A percentile compares a stretch with the other conserved stretches of the same genome.
Evolutionary conservation across 1,284 basidiomycete genomes (phyloP).

Genomic region (Fomes fomentarius): DNA sequence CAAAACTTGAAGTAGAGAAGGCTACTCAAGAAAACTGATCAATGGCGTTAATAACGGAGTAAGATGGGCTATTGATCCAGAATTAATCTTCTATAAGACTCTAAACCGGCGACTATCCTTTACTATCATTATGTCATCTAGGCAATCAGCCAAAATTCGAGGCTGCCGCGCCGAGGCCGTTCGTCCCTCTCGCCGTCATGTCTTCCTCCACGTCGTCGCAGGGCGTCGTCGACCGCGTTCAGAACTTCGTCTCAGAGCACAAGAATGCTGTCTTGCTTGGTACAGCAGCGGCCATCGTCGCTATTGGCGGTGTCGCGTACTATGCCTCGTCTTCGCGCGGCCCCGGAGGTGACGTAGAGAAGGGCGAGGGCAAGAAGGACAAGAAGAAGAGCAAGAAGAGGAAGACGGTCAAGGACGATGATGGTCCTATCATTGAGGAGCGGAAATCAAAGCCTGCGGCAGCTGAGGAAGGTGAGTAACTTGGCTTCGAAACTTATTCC

Average conservation of each 20-base stretch:
- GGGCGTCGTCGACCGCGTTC: constrained; percentile 60
- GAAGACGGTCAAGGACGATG: constrained; percentile 53
- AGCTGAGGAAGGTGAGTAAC: constrained; percentile 41
- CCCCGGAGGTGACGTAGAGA: constrained; percentile 45
- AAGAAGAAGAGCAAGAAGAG: constrained; percentile 70
- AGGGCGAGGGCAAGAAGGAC: constrained; percentile 52
- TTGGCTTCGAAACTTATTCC: no score
- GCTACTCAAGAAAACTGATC: no score
- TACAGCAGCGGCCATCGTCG: constrained; percentile 72
- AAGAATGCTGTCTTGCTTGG: constrained; percentile 72
- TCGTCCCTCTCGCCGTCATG: constrained; percentile 29
- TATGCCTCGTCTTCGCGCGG: constrained; percentile 63
- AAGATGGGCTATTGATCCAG: no score
- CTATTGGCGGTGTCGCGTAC: constrained; percentile 79
- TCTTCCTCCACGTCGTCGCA: constrained; percentile 38
- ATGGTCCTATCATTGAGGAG: constrained; percentile 82
- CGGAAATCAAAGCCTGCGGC: constrained; percentile 43
- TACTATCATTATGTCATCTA: not conserved
- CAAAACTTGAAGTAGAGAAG: not conserved
- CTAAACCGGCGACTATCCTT: no score
- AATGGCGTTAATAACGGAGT: no score
- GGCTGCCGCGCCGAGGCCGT: constrained; percentile 20
- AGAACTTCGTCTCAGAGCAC: constrained; percentile 74
- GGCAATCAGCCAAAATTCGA: constrained; percentile 13
- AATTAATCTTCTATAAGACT: constrained; percentile 9